Evolutionary conservation across 345 rosid species (phyloP).

Genomic region (Acer negundo): DNA sequence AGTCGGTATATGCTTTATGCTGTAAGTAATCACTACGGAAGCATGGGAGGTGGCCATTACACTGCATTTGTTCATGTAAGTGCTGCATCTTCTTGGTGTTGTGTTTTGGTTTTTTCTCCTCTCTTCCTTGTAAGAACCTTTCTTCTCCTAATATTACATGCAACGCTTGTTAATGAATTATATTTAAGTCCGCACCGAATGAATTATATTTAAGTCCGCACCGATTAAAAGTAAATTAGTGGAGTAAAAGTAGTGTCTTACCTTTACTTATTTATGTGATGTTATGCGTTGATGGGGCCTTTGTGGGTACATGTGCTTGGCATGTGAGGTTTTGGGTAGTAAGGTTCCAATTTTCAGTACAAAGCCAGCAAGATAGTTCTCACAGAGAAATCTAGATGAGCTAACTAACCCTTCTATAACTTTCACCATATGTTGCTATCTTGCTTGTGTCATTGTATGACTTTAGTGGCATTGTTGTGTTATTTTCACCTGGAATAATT

Average conservation of each 20-base stretch:
- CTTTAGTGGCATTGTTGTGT: background rate
- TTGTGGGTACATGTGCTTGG: background rate
- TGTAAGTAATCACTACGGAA: slow-evolving; percentile 92
- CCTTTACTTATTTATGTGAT: background rate
- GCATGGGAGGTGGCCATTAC: slow-evolving; percentile 99
- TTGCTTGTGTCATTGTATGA: background rate
- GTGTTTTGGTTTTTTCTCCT: background rate
- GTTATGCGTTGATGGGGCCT: background rate
- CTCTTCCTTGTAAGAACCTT: background rate
- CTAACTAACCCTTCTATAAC: background rate
- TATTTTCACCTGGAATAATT: background rate
- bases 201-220: background rate
- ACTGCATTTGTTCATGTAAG: slow-evolving; percentile 99
- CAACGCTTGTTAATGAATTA: background rate
- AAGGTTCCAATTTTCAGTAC: background rate
- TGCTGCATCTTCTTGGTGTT: slow-evolving; percentile 14
- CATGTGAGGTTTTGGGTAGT: background rate
- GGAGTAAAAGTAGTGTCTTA: background rate
- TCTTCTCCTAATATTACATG: background rate
- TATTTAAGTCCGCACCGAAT: background rate
- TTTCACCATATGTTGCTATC: background rate
- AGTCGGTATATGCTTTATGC: slow-evolving; percentile 89
- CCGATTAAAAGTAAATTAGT: background rate
- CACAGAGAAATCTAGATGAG: background rate
- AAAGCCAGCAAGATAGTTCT: background rate